These are phyloP conservation scores for Kwoniella dejecticola DNA, from an alignment of 768 basidiomycete species.

Conservation along the genomic window DNA sequence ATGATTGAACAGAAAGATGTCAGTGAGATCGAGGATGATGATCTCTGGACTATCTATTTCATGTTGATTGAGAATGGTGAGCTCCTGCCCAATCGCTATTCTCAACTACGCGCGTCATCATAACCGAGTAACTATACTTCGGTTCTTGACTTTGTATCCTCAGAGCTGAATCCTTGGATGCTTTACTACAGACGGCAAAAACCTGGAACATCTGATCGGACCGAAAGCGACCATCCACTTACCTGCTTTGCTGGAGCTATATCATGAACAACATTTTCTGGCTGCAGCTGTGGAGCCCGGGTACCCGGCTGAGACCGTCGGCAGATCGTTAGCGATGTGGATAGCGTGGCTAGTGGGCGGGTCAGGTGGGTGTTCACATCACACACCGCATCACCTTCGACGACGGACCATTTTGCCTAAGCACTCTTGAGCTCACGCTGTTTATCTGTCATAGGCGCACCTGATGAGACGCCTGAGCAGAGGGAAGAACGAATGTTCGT, in stretches of 20 bases:
- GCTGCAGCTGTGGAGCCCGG: constrained; percentile 53
- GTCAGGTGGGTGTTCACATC: constrained; percentile 21
- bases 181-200: constrained; percentile 48
- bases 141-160: no score
- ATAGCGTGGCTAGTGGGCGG: constrained; percentile 49
- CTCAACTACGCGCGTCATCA: background rate
- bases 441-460: constrained; percentile 5
- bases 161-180: no score
- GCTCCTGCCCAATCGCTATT: constrained; percentile 7
- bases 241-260: constrained; percentile 47
- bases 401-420: no score
- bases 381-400: no score
- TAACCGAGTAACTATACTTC: no score
- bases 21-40: constrained; percentile 30
- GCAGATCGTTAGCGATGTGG: constrained; percentile 53
- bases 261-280: constrained; percentile 52
- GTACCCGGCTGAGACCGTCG: constrained; percentile 52
- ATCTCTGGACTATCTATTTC: constrained; percentile 51
- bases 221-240: constrained; percentile 39
- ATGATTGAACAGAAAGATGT: constrained; percentile 30
- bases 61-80: constrained; percentile 56
- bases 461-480: constrained; percentile 30
- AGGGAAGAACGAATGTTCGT: constrained; percentile 56
- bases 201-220: constrained; percentile 42
- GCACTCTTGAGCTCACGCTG: no score